These are phyloP conservation scores for Sporothrix globosa DNA, from an alignment of 2,329 filamentous ascomycete species.

Conservation along the genomic window DNA sequence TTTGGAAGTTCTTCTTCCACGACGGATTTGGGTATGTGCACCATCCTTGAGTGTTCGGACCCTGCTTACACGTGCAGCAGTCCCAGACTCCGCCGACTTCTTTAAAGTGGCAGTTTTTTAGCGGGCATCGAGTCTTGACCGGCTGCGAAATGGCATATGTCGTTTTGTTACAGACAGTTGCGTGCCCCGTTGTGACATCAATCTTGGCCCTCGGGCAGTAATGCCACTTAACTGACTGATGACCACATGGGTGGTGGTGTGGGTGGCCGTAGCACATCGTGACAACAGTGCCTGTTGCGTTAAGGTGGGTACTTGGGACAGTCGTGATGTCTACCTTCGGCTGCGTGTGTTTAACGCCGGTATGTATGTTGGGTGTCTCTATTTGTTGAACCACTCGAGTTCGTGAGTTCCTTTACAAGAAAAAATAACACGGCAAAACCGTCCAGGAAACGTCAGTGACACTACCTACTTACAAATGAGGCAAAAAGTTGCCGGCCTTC, in stretches of 20 bases:
- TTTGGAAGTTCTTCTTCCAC: conserved; percentile 43
- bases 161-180: conserved; percentile 54
- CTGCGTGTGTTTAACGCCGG: no score
- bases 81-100: conserved; percentile 55
- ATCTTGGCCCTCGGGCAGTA: conserved; percentile 56
- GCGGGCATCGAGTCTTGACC: conserved; percentile 51
- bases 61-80: conserved; percentile 58
- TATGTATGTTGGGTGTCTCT: not conserved
- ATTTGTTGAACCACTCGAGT: not conserved
- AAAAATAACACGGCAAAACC: not conserved
- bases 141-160: conserved; percentile 53
- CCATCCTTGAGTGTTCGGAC: conserved; percentile 58
- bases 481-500: not conserved
- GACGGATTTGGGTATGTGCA: conserved; percentile 48
- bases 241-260: conserved; percentile 55
- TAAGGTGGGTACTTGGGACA: not conserved
- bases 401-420: not conserved
- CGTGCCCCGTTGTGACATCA: conserved; percentile 55
- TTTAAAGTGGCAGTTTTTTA: conserved; percentile 57
- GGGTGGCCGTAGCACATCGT: conserved; percentile 60
- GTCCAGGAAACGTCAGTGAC: not conserved
- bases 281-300: no score
- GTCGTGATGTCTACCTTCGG: not conserved
- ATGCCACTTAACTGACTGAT: conserved; percentile 60
- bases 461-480: not conserved